Evolutionary conservation across 768 basidiomycete species (phyloP).

Genomic region (Gautieria morchelliformis): DNA sequence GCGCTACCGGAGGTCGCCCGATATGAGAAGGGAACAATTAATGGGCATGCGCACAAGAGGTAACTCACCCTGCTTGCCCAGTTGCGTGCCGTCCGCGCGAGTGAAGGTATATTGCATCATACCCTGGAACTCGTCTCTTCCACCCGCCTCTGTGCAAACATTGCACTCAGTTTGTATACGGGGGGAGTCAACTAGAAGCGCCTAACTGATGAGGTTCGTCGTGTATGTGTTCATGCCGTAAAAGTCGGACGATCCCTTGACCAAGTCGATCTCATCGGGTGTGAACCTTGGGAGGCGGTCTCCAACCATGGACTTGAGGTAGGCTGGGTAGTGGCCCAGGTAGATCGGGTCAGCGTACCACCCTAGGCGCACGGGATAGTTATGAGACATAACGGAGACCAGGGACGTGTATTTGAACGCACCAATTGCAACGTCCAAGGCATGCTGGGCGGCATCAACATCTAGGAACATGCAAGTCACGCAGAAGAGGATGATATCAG

Average conservation of each 20-base stretch:
- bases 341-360: constrained; percentile 55
- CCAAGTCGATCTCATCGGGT: constrained; percentile 42
- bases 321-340: constrained; percentile 55
- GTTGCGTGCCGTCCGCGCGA: constrained; percentile 51
- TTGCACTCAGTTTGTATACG: neutral
- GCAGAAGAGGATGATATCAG: neutral
- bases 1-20: constrained; percentile 26
- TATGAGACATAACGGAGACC: neutral
- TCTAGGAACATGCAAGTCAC: constrained; percentile 24
- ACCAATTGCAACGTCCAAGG: constrained; percentile 64
- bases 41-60: neutral
- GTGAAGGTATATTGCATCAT: constrained; percentile 52
- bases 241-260: constrained; percentile 60
- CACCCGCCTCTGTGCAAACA: constrained; percentile 38
- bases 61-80: constrained; percentile 47
- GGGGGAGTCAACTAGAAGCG: constrained; percentile 1
- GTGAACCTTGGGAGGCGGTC: constrained; percentile 32
- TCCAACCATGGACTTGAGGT: constrained; percentile 18
- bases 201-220: constrained; percentile 49
- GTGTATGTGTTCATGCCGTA: constrained; percentile 70
- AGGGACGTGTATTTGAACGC: constrained; percentile 8
- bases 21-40: neutral
- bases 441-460: constrained; percentile 58
- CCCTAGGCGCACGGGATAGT: constrained; percentile 13
- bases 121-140: constrained; percentile 56